phyloP scores from a whole-genome alignment of 2,329 filamentous ascomycete genomes.

The Microdochium bolleyi region DNA sequence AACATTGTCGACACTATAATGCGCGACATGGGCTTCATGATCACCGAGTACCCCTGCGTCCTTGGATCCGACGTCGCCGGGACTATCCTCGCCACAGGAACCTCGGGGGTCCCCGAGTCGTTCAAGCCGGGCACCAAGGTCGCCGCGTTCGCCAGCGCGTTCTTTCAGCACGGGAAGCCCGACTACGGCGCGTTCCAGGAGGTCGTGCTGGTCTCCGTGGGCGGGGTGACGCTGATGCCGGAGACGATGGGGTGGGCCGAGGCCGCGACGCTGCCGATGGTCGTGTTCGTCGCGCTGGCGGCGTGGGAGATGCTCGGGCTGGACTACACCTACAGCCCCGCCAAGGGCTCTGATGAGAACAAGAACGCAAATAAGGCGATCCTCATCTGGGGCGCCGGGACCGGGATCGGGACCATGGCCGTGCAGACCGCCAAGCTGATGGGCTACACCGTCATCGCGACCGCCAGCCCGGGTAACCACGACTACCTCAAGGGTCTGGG shows the following conservation, averaged over 20 bases:
- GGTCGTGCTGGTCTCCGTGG: constrained; percentile 1
- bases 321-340: neutral
- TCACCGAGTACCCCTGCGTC: neutral
- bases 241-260: constrained; percentile 4
- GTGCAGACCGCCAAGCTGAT: constrained; percentile 3
- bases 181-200: constrained; percentile 8
- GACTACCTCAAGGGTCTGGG: constrained; percentile 36
- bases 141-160: neutral
- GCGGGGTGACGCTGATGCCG: constrained; percentile 1
- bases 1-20: neutral
- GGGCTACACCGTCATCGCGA: constrained; percentile 1
- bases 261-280: constrained; percentile 1
- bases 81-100: neutral
- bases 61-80: neutral
- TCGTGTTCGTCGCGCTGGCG: neutral
- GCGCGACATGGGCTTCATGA: neutral
- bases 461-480: constrained; percentile 3
- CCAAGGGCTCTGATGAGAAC: neutral
- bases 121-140: neutral
- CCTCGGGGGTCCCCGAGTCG: neutral
- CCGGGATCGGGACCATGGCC: constrained; percentile 6
- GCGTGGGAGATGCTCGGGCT: neutral
- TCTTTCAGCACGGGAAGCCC: neutral
- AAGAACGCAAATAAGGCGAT: neutral
- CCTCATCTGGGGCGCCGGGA: constrained; percentile 7